Base-by-base conservation (phyloP, 257 asterid species). In the Nicotiana otophora region DNA sequence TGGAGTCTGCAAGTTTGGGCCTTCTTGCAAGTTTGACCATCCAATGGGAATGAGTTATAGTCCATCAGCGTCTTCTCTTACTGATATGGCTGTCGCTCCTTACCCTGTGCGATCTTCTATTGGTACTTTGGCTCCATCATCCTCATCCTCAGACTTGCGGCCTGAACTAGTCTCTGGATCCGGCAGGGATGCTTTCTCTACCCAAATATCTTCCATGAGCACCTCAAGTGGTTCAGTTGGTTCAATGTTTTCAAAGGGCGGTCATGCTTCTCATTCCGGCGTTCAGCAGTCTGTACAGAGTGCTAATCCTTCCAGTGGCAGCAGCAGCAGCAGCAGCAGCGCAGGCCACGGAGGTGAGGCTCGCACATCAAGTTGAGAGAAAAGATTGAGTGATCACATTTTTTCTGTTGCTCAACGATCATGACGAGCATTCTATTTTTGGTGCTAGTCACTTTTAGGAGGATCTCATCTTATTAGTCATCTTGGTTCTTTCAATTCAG, bases 21-120 rank as follows among this genome's bases (percentile, higher is more conserved):
- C 96, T 34, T 87, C 93, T 0, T 95, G 99, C 94, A 91, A 86
- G 86, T 95, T 91, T 39, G 97, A 95, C 83, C 99, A 95, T 77
- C 99, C 99, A 19, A 92, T 92, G 93, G 88, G 91, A 75, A 65
- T 93, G 85, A 91, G 95, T 84, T 93, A 95, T 86, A 92, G 96
- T 82, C 92, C 97, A 33, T 95, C 99, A 0, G 93, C 97, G 36
- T 95, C 99, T 53, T 92, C 97, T 82, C 94, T 95, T 63, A 90
- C 97, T 17, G 98, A 94, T 82, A 89, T 95, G 98, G 97, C 97
- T 6, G 94, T 94, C 48, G 97, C 97, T 67, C 99, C 98, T 72
- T 94, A 94, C 86, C 97, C 98, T 0, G 90, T 94, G 88, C 97
- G 99, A 28, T 91, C 96, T 28, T 85, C 95, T n/a, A 83, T 76